Evolutionary conservation across 1,284 basidiomycete species (phyloP), one percentile per base, ranked within the genome.

Genomic region (Papiliotrema laurentii): DNA sequence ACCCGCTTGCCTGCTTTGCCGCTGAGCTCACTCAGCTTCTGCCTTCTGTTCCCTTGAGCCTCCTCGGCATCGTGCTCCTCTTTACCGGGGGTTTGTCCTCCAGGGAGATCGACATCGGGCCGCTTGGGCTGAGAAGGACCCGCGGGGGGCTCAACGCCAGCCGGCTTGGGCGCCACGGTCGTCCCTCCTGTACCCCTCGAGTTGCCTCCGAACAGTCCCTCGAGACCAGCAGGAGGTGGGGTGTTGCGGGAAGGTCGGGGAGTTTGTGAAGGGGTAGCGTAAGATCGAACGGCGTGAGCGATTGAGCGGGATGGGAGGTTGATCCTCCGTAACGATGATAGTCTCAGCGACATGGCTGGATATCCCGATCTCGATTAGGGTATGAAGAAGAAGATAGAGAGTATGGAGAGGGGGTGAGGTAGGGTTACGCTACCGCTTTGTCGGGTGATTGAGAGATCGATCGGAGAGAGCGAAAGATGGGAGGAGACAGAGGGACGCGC

Each of bases 141-240:
- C 2, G 56, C 47, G 22, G 60, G 66, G 18, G 53, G 47, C 27
- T 59, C 55, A 4, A 56, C 46, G 34, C 66, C 63, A 31, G 63
- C 50, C 28, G 64, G 60, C 43, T 58, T 58, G 21, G 67, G 62
- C 25, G 63, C 61, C 26, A 63, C 55, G 14, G 62, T 55, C 16
- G 54, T 55, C 24, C 61, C 43, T 24, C 11, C 43, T 5, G 43
- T 33, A n/a, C n/a, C n/a, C n/a, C n/a, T n/a, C 21, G 24, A 16
- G 26, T 33, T n/a, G 6, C 24, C 10, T 7, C 69, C 69, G 46
- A 73, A 72, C 9, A 70, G 56, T 14, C 58, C 58, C 45, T 69
- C 70, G 43, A 69, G 61, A 13, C 68, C 69, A 27, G 60, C 48
- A 22, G 66, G 71, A 22, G 65, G 57, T 16, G 68, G 66, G 19